phyloP scores from a whole-genome alignment of 2,329 filamentous ascomycete species.

The Aureobasidium vineae region DNA sequence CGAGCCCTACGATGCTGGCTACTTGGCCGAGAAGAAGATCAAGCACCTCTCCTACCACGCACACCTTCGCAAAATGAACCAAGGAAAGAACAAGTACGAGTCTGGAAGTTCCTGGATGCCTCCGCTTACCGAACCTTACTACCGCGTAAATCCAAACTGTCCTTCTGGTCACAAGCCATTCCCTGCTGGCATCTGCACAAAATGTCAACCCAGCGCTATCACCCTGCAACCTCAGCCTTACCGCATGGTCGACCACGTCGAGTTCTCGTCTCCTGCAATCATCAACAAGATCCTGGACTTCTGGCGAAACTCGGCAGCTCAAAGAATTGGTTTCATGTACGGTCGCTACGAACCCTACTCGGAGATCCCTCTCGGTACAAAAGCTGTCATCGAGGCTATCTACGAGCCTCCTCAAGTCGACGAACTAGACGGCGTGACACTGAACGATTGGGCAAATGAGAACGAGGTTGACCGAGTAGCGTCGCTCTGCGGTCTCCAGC shows the following conservation, averaged over 20 bases:
- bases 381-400: constrained; percentile 94
- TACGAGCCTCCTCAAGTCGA: constrained; percentile 93
- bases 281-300: constrained; percentile 89
- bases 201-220: constrained; percentile 96
- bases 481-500: constrained; percentile 77
- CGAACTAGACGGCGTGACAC: constrained; percentile 82
- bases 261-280: constrained; percentile 81
- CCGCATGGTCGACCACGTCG: constrained; percentile 97
- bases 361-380: constrained; percentile 89
- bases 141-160: constrained; percentile 82
- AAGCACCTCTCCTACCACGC: constrained; percentile 98
- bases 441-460: constrained; percentile 83
- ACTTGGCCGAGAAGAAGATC: constrained; percentile 94
- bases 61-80: constrained; percentile 90
- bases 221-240: constrained; percentile 90
- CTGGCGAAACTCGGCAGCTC: constrained; percentile 81
- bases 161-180: constrained; percentile 90
- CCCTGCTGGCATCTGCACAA: constrained; percentile 96
- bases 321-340: constrained; percentile 87
- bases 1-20: constrained; percentile 87
- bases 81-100: constrained; percentile 94
- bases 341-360: constrained; percentile 87
- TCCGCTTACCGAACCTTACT: constrained; percentile 88
- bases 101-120: constrained; percentile 93
- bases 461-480: constrained; percentile 78